Base-by-base conservation (phyloP, 1,139 yeast species). In the Sugiyamaella castrensis region DNA sequence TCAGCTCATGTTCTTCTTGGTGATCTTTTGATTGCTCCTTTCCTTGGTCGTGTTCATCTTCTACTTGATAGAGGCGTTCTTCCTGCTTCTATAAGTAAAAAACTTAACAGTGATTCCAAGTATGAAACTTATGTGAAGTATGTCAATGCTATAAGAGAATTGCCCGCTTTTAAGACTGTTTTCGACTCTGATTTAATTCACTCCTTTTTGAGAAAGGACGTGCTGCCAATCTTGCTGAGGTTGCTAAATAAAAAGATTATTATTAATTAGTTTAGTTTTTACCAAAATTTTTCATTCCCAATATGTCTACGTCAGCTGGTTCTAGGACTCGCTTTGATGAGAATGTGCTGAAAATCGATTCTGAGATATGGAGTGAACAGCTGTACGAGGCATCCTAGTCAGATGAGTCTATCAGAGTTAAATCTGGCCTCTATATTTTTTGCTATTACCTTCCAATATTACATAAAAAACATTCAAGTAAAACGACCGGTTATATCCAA, bases 81-180 rank as follows among this genome's bases (percentile, higher is more conserved):
- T 8, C 52, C 53, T 12, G 16, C 10, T n/a, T 36, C 42, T 9
- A 44, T 52, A 27, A 30, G 16, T 26, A 28, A 35, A 8, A 50
- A 40, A 31, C 47, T 52, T n/a, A 28, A 26, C 2, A 10, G 49
- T 15, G 53, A 51, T 15, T 15, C 48, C 32, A 52, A 52, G 44
- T 52, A 52, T 31, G 45, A 37, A 4, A 33, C 31, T 4, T 52
- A 50, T 40, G 26, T 43, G 15, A 16, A 43, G 32, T 52, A 52
- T 35, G 49, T 43, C 31, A 33, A 43, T 24, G 48, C 53, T 12
- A 39, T 52, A 16, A 38, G 32, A 8, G 39, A 40, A 6, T 27
- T 46, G 12, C 52, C 54, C 33, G 54, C 53, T 10, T 47, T 47
- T 37, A 37, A 50, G 45, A 39, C 39, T 41, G 50, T 42, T 15